Base-by-base conservation (phyloP, 352 stramenopile genomes). In the Phytophthora pisi region DNA sequence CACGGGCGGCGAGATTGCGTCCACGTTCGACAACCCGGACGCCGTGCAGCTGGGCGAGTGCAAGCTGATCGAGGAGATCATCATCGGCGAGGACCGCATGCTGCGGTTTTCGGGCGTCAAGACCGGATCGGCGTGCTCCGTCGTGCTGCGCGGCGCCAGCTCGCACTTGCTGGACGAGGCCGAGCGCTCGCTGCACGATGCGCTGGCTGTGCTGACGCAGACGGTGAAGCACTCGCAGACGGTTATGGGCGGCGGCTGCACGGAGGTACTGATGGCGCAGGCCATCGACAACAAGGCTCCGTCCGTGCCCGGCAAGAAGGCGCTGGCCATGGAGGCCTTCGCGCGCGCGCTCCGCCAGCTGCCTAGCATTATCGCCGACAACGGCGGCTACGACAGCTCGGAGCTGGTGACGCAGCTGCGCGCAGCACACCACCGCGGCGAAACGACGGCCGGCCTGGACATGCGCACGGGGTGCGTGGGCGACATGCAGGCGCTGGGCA, bases 111-210 rank as follows among this genome's bases (percentile, higher is more conserved):
- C 92, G 36, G 98, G 98, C 23, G 98, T 98, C 78, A 98, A 99
- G 84, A 97, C 90, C 0, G 95, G 96, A 58, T 88, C 88, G 51
- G 97, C 97, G 10, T 99, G 96, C 83, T 98, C 92, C 20, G 96
- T 99, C 58, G 92, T 99, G 53, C 79, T 98, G 51, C 86, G 98
- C 51, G 98, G 97, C 59, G 94, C 96, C 36, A 98, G 86, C 64
- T 90, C 84, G 47, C 98, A 99, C 68, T 61, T 99, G 51, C 84
- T 99, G 42, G 98, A 99, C 51, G 98, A 99, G 79, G 98, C 98
- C 0, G 97, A 99, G 84, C 93, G 98, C 30, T 99, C 97, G 61
- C 81, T 99, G 16, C 98, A 99, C 76, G 98, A 99, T 75, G 98
- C 98, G 30, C 79, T 99, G 13, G 98, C 93, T 61, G 97, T 99